Conservation (phyloP, 345 rosid genomes). For the Nephelium lappaceum region DNA sequence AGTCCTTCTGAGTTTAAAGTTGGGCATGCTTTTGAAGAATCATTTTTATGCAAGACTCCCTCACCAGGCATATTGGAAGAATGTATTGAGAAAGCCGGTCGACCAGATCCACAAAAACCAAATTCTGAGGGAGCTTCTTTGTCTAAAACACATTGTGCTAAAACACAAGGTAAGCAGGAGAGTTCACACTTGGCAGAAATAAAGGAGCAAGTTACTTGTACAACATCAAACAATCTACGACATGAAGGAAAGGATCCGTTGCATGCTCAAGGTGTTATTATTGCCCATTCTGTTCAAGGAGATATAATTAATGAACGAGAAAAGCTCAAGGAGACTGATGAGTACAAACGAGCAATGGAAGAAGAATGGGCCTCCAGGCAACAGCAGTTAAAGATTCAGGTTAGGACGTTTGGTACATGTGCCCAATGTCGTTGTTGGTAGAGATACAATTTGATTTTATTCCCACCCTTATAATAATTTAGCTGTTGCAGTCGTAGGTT, state of each 20-base stretch:
- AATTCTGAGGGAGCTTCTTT: conserved; percentile 16
- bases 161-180: conserved; percentile 27
- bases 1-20: conserved; percentile 8
- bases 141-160: conserved; percentile 21
- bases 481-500: not conserved
- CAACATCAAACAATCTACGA: conserved; percentile 25
- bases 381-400: conserved; percentile 72
- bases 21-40: conserved; percentile 24
- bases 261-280: conserved; percentile 27
- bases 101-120: conserved; percentile 3
- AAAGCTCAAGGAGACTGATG: conserved; percentile 81
- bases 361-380: conserved; percentile 90
- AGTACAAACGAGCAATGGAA: conserved; percentile 75
- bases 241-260: conserved; percentile 7
- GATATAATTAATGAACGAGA: conserved; percentile 68
- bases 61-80: conserved; percentile 15
- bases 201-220: conserved; percentile 26
- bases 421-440: not conserved
- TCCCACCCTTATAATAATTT: not conserved
- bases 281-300: conserved; percentile 20
- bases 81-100: conserved; percentile 14
- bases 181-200: conserved; percentile 17
- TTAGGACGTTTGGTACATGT: conserved; percentile 51
- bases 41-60: conserved; percentile 19
- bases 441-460: not conserved